Conservation (phyloP, 2,329 filamentous ascomycete genomes). For the Talaromyces rugulosus region DNA sequence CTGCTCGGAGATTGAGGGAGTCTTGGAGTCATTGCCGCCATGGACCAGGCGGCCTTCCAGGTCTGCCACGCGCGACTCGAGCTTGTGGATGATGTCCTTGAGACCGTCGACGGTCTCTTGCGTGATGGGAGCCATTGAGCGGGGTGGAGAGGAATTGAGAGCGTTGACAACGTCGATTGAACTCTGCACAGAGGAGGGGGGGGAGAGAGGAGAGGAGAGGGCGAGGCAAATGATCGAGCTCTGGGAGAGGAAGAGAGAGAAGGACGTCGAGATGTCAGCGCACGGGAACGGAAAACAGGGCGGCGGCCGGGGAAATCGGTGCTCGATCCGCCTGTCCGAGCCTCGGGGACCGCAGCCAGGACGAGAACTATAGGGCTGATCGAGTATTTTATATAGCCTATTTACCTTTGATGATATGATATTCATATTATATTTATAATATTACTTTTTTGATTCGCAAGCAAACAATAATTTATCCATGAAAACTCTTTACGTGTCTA, state of each 20-base stretch:
- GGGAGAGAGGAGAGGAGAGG: background rate
- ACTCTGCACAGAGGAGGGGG: constrained; percentile 2
- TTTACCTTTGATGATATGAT: background rate
- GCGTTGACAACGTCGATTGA: background rate
- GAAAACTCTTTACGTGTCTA: background rate
- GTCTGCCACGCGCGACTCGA: constrained; percentile 81
- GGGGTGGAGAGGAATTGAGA: background rate
- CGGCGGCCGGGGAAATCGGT: background rate
- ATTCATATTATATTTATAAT: background rate
- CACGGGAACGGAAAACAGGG: constrained; percentile 1
- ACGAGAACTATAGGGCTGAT: background rate
- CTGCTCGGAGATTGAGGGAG: constrained; percentile 50
- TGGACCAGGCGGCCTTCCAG: constrained; percentile 68
- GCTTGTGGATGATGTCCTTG: constrained; percentile 74
- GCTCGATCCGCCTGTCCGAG: background rate
- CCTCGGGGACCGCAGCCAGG: background rate
- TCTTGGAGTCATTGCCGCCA: constrained; percentile 49
- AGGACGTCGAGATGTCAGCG: background rate
- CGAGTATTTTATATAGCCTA: background rate
- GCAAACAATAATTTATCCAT: background rate
- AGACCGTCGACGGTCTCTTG: constrained; percentile 76
- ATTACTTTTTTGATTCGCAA: background rate
- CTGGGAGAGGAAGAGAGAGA: background rate
- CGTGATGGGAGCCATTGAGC: constrained; percentile 77
- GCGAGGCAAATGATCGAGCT: background rate